A percentile compares a stretch with the other conserved stretches of the same genome.
These are phyloP conservation scores for Coemansia sp. DNA, from an alignment of 192 early-diverging fungal genomes.

Conservation along the genomic window DNA sequence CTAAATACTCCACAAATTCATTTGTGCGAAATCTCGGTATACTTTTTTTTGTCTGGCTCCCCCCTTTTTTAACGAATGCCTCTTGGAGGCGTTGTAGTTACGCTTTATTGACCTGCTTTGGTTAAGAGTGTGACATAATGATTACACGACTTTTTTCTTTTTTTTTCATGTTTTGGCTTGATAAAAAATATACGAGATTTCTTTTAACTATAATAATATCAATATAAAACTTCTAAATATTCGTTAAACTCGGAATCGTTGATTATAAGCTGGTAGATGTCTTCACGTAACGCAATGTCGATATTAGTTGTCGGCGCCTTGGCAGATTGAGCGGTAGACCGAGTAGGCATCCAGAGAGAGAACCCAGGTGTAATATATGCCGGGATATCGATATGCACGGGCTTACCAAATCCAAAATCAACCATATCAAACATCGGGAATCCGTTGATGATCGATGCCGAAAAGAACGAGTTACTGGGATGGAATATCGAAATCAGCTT, in stretches of 20 bases:
- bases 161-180: neutral
- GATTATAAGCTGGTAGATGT: constrained; percentile 17
- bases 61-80: constrained; percentile 27
- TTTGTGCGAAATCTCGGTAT: neutral
- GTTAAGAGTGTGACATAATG: constrained; percentile 5
- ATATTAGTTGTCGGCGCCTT: constrained; percentile 1
- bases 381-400: constrained; percentile 39
- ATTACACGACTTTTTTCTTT: neutral
- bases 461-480: constrained; percentile 33
- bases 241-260: constrained; percentile 29
- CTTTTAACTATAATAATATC: neutral
- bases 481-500: constrained; percentile 24
- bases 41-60: neutral
- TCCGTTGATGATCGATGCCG: constrained; percentile 31
- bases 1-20: neutral
- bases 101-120: neutral
- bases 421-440: constrained; percentile 30
- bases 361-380: constrained; percentile 41
- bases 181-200: neutral
- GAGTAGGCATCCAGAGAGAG: constrained; percentile 41
- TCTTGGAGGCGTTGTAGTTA: constrained; percentile 24
- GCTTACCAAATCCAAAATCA: constrained; percentile 36
- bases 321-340: neutral
- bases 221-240: constrained; percentile 25
- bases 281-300: constrained; percentile 28